phyloP scores from a whole-genome alignment of 2,329 filamentous ascomycete species.

The Epicoccum sorghinum region DNA sequence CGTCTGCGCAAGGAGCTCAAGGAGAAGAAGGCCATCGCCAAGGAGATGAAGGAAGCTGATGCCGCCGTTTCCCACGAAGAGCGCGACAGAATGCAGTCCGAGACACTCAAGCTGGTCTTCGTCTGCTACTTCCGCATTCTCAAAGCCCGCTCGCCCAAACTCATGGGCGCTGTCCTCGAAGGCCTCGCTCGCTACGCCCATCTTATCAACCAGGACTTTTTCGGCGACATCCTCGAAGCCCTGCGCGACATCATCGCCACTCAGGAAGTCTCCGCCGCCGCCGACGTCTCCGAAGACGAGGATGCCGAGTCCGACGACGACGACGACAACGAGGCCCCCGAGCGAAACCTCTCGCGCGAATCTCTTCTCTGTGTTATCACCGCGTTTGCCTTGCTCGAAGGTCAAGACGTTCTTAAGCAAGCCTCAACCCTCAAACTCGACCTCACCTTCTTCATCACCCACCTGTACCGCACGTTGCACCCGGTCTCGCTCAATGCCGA shows the following conservation, averaged over 20 bases:
- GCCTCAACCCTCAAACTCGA: constrained; percentile 84
- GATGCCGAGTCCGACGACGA: constrained; percentile 54
- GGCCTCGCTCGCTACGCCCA: constrained; percentile 93
- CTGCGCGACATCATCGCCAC: constrained; percentile 89
- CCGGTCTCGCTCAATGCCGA: constrained; percentile 80
- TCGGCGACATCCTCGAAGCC: constrained; percentile 92
- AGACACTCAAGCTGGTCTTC: constrained; percentile 95
- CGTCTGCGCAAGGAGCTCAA: constrained; percentile 80
- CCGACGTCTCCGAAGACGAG: constrained; percentile 51
- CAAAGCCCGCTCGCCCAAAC: constrained; percentile 77
- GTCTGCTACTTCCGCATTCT: constrained; percentile 93
- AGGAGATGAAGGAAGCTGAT: constrained; percentile 92
- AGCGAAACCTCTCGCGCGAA: constrained; percentile 79
- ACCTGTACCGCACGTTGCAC: constrained; percentile 87
- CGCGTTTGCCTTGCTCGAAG: constrained; percentile 92
- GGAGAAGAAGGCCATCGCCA: constrained; percentile 85
- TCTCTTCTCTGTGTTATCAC: constrained; percentile 93
- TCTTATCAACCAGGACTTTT: constrained; percentile 98
- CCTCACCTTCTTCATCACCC: constrained; percentile 91
- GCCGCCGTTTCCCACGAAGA: constrained; percentile 91
- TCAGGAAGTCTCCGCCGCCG: constrained; percentile 60
- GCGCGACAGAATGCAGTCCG: constrained; percentile 89
- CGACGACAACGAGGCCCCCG: constrained; percentile 51
- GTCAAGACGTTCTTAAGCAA: constrained; percentile 88
- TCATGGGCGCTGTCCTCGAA: constrained; percentile 97